A percentile compares a stretch with the other conserved stretches of the same genome.
phyloP scores from a whole-genome alignment of 2,329 filamentous ascomycete species.

The Paracorniculantispora psalliotae region DNA sequence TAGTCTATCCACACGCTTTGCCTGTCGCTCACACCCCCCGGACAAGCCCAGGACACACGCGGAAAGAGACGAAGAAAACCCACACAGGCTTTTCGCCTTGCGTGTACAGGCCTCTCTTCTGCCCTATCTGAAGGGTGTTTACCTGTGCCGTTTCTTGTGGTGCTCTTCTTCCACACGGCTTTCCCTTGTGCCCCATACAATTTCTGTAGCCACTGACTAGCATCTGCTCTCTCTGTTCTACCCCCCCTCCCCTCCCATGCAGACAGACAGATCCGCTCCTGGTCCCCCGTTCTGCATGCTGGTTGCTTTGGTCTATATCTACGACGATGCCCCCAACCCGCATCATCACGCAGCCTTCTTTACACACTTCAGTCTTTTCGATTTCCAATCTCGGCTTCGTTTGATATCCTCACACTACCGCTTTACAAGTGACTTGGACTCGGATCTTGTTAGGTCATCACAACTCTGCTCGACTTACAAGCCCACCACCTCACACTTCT shows the following conservation, averaged over 20 bases:
- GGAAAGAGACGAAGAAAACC: constrained; percentile 5
- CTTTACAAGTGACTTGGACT: not conserved
- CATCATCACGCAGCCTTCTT: constrained; percentile 12
- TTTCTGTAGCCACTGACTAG: constrained; percentile 12
- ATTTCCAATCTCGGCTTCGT: not conserved
- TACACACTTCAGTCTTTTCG: not conserved
- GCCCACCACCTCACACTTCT: not conserved
- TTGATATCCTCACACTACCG: constrained; percentile 1
- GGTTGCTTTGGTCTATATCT: constrained; percentile 14
- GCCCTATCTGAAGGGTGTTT: constrained; percentile 6
- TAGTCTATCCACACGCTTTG: not conserved
- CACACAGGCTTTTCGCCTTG: not conserved
- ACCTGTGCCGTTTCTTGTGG: not conserved
- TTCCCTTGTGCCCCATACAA: not conserved
- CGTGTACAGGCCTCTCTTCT: not conserved
- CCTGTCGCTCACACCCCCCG: not conserved
- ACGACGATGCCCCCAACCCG: constrained; percentile 13
- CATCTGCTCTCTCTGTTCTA: constrained; percentile 5
- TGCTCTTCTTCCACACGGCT: not conserved
- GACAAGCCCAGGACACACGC: not conserved
- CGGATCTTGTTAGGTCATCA: not conserved
- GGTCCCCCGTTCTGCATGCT: constrained; percentile 11
- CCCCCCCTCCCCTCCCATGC: not conserved
- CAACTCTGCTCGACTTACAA: constrained; percentile 2
- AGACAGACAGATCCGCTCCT: constrained; percentile 8